Base-by-base conservation (phyloP, 2,329 filamentous ascomycete species). In the Lecanosticta acicola region DNA sequence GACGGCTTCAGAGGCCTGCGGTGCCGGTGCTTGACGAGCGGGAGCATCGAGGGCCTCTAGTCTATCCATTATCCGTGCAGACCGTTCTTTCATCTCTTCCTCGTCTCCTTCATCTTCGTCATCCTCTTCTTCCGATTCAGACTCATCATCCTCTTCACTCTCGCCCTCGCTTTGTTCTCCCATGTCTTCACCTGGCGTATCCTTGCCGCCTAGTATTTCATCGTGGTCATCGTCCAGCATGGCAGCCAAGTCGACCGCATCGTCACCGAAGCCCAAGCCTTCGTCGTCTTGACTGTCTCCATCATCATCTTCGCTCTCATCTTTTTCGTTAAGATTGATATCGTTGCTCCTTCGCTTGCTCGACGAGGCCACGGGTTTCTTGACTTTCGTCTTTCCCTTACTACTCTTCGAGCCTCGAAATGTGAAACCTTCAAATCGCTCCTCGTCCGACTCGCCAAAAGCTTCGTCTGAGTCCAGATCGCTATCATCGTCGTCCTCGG, bases 401-500 rank as follows among this genome's bases (percentile, higher is more conserved):
- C 40, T 63, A 40, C 67, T 68, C 18, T 74, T 74, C 54, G 76
- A 79, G 24, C 81, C 81, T 26, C 80, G 73, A 59, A 85, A 85
- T 3, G 77, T 79, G 59, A 84, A 94, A 9, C 81, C 86, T 53
- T 88, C 81, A 55, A 94, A 94, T 52, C 77, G 78, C 63, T 94
- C 90, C 60, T 93, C 83, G 60, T 95, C 90, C 59, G 87, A 93
- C 54, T 87, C 83, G 3, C 88, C 87, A 73, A 95, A 88, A 2
- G 91, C 90, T 59, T 94, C 87, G 62, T 86, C 83, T 55, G 79
- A 84, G 62, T 86, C 82, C 45, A 87, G 71, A 51, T 84, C 81
- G 44, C 78, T 81, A 58, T 86, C 83, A 51, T 84, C 76, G 43
- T 84, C 81, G 36, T 77, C 79, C 39, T 77, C 78, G 17, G 83